Evolutionary conservation across 495 filamentous ascomycete genomes (phyloP), one percentile per base, ranked within the genome.

Genomic region (Talaromyces trachyspermus): DNA sequence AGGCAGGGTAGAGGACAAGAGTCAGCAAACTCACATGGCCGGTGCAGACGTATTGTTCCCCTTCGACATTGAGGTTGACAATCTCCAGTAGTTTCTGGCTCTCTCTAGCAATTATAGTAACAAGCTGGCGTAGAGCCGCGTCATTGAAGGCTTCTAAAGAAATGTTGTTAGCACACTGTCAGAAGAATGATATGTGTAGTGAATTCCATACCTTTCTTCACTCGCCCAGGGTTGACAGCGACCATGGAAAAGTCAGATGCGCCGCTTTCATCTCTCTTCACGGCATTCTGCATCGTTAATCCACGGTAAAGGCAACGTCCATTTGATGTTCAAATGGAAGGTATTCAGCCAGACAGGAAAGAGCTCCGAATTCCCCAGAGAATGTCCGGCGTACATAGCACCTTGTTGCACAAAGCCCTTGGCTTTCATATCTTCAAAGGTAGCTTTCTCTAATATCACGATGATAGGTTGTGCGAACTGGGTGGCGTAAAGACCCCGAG

Each of bases 371-470:
- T 67, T 98, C 92, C 64, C 92, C 92, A 98, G 81, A 0, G 92
- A 98, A 73, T 98, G 92, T 49, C 92, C 92, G 11, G 92, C 92
- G 59, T 97, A 98, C 61, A 82, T 89, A 72, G 87, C 94, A 67
- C 95, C 92, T 43, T 86, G 78, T 57, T 95, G 89, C 20, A 98
- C 89, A 26, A 98, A 78, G 49, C 92, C 92, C 71, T 95, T 96
- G 52, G 89, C 79, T 53, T 84, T 85, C 92, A 98, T 97, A 63
- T 98, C 92, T 70, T 98, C 92, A 57, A 97, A 98, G 54, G 86
- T 92, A 45, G 92, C 92, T 74, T 98, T 98, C 72, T 98, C 92
- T 91, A 98, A 96, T 40, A 98, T 73, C 22, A 92, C 97, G 47
- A 98, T 71, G 36, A 92, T 92, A 5, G 92, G 92, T 62, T 98